Conservation (phyloP, 352 stramenopile species). For the Pythium graminicola region DNA sequence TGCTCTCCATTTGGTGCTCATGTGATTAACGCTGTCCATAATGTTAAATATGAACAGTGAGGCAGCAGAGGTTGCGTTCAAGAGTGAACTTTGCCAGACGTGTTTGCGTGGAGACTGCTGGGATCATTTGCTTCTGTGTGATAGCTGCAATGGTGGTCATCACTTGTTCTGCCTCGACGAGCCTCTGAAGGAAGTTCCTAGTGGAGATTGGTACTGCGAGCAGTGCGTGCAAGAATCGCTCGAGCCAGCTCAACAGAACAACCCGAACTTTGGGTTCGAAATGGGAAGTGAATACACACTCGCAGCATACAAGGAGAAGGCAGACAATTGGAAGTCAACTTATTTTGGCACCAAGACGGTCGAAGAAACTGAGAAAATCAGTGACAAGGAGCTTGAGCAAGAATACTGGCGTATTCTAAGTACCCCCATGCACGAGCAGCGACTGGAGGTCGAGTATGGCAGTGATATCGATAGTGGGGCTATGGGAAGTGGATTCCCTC, state of each 20-base stretch:
- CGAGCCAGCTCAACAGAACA: slow-evolving; percentile 31
- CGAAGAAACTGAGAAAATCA: slow-evolving; percentile 35
- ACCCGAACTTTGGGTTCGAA: slow-evolving; percentile 78
- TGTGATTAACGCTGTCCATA: not conserved
- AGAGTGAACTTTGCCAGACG: slow-evolving; percentile 78
- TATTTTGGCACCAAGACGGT: slow-evolving; percentile 60
- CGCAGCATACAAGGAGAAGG: slow-evolving; percentile 75
- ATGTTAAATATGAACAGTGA: slow-evolving; percentile 20
- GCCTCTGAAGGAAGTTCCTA: slow-evolving; percentile 46
- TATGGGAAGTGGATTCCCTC: slow-evolving; percentile 84
- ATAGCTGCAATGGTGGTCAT: slow-evolving; percentile 74
- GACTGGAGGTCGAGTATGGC: slow-evolving; percentile 88
- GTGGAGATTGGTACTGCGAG: slow-evolving; percentile 77
- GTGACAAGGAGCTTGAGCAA: slow-evolving; percentile 63
- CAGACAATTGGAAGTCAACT: slow-evolving; percentile 68
- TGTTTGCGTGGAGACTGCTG: slow-evolving; percentile 78
- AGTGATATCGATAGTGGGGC: slow-evolving; percentile 88
- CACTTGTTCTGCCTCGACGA: slow-evolving; percentile 74
- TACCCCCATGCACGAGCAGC: slow-evolving; percentile 63
- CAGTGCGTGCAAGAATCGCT: slow-evolving; percentile 58
- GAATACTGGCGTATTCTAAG: slow-evolving; percentile 89
- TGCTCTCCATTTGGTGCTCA: too few species aligned
- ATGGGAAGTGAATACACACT: slow-evolving; percentile 79
- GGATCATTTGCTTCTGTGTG: slow-evolving; percentile 74
- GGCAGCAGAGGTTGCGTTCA: slow-evolving; percentile 62